These are phyloP conservation scores for Fraxinus ornus DNA, from an alignment of 305 asterid genomes.

Conservation along the genomic window DNA sequence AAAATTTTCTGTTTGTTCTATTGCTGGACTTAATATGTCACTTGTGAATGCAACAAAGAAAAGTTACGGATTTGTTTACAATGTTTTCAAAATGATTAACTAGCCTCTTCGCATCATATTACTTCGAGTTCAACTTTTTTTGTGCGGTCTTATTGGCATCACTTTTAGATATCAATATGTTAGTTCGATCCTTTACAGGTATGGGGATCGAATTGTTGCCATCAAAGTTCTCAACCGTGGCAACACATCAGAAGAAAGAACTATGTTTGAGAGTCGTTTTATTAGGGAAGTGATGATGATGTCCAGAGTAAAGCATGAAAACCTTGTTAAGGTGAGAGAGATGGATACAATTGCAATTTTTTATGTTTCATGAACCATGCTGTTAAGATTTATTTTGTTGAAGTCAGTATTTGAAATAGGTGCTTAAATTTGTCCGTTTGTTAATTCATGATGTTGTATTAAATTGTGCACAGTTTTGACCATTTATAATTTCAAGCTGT, in stretches of 20 bases:
- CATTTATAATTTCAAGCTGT: background rate
- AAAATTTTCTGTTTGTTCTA: background rate
- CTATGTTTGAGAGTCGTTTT: conserved; percentile 76
- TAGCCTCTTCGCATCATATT: background rate
- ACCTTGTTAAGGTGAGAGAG: conserved; percentile 79
- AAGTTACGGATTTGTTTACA: background rate
- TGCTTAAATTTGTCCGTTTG: background rate
- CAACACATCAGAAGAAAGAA: conserved; percentile 63
- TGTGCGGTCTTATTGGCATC: background rate
- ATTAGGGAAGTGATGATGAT: conserved; percentile 88
- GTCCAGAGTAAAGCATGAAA: conserved; percentile 89
- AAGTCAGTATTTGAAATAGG: background rate
- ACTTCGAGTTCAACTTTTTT: background rate
- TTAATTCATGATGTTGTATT: background rate
- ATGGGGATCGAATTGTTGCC: conserved; percentile 81
- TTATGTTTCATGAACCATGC: background rate
- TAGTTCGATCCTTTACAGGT: conserved; percentile 37
- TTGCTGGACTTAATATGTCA: background rate
- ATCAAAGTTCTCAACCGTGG: conserved; percentile 80
- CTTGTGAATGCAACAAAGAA: background rate
- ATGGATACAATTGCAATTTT: background rate
- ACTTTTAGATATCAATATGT: background rate
- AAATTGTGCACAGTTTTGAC: background rate
- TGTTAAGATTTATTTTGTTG: background rate
- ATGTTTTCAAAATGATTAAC: background rate